Evolutionary conservation across 2,329 filamentous ascomycete species (phyloP), one percentile per base, ranked within the genome.

Genomic region (Cordyceps javanica): DNA sequence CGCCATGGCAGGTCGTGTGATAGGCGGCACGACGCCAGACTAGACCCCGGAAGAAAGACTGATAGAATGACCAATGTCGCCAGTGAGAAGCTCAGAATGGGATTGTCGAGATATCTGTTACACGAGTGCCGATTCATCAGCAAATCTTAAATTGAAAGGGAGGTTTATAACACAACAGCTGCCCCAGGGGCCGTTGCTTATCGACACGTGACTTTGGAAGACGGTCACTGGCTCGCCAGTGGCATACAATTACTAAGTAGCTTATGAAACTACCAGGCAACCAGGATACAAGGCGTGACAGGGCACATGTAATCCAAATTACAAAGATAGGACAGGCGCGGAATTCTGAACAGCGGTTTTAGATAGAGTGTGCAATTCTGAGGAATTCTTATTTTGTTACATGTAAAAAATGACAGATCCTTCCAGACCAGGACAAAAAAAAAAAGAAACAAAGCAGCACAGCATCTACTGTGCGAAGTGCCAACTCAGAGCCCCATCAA

Each of bases 1-100:
- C 52, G 70, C 67, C 68, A 72, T 72, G 59, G 60, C 61, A 63
- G 63, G 56, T 61, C 55, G 51, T 34, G 55, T 36, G 48, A 48
- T 55, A 25, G 36, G 41, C 39, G 23, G 19, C 9, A 4, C 14
- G 38, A n/a, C 21, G 28, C 30, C 41, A 21, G 41, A 19, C 5
- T 48, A 5, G 32, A 30, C 21, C 16, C 44, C 21, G 26, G 32
- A 41, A 44, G 34, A 41, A 41, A 8, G 32, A 36, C 36, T 41
- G n/a, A 30, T 30, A 41, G n/a, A 30, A n/a, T 11, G 25, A 19
- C n/a, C 26, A 44, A 54, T 54, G 51, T 13, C 19, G 41, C 30
- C 19, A 9, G 23, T 16, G 21, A 26, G 14, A 46, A 28, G 21
- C 8, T 9, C 16, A 16, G 41, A 39, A 28, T 16, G n/a, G 7